Evolutionary conservation across 2,329 filamentous ascomycete species (phyloP).

Genomic region (Talaromyces sp.): DNA sequence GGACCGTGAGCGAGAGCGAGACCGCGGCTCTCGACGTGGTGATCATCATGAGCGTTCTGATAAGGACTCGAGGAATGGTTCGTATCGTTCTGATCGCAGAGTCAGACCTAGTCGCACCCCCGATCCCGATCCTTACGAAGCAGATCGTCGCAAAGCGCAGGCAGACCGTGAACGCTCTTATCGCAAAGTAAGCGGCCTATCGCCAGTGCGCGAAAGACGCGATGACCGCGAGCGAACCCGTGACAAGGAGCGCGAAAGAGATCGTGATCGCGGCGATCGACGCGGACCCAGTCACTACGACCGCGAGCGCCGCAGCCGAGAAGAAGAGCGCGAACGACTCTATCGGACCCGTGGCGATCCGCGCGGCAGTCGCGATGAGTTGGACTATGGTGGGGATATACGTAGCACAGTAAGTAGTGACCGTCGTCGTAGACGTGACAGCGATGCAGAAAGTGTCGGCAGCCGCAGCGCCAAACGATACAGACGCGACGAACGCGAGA

Average conservation of each 20-base stretch:
- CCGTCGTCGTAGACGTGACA: conserved; percentile 74
- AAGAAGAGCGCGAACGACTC: conserved; percentile 82
- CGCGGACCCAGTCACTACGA: conserved; percentile 58
- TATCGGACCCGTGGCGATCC: conserved; percentile 81
- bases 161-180: conserved; percentile 93
- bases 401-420: conserved; percentile 58
- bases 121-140: conserved; percentile 93
- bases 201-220: conserved; percentile 44
- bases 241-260: conserved; percentile 39
- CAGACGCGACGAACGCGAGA: conserved; percentile 40
- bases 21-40: conserved; percentile 52
- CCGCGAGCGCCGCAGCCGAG: conserved; percentile 79
- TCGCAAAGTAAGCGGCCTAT: conserved; percentile 68
- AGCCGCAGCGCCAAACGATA: conserved; percentile 61
- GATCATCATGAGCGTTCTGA: conserved; percentile 21
- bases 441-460: conserved; percentile 63
- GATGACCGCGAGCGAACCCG: conserved; percentile 39
- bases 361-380: conserved; percentile 74
- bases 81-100: conserved; percentile 28
- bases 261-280: conserved; percentile 30
- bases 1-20: conserved; percentile 51
- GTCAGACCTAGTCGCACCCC: conserved; percentile 73
- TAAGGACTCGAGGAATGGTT: conserved; percentile 17
- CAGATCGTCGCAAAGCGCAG: conserved; percentile 87
- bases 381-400: conserved; percentile 80